Percentiles rank a stretch among this genome's conserved stretches.
Evolutionary conservation across 768 basidiomycete genomes (phyloP).

Genomic region (Lentinus brumalis): DNA sequence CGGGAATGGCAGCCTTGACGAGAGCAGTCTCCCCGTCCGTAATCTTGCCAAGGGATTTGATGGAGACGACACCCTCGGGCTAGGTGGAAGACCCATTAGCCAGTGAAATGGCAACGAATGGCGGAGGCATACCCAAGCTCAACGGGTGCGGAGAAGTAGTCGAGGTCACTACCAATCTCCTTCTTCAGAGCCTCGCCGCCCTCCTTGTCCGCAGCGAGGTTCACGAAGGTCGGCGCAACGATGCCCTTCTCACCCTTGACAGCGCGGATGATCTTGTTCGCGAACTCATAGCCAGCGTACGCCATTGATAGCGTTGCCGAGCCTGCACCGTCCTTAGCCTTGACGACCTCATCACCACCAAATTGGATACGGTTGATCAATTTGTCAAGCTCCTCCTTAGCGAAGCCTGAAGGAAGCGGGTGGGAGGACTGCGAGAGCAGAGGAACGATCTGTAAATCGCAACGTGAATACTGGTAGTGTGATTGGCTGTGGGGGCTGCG

Average conservation of each 20-base stretch:
- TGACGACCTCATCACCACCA: conserved; percentile 97
- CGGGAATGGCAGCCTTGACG: conserved; percentile 78
- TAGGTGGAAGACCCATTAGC: conserved; percentile 32
- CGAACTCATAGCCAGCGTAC: conserved; percentile 90
- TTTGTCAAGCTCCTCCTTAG: conserved; percentile 50
- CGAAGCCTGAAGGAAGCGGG: conserved; percentile 61
- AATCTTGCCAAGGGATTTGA: conserved; percentile 77
- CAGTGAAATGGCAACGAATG: not conserved
- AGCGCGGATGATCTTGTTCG: conserved; percentile 79
- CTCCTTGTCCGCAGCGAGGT: conserved; percentile 67
- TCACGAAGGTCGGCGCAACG: conserved; percentile 81
- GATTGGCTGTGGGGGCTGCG: conserved; percentile 8
- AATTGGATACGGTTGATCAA: conserved; percentile 90
- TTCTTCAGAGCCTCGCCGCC: conserved; percentile 75
- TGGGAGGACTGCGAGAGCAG: conserved; percentile 89
- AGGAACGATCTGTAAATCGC: conserved; percentile 71
- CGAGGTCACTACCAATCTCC: conserved; percentile 75
- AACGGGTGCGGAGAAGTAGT: conserved; percentile 88
- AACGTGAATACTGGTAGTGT: not conserved
- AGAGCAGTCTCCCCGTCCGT: conserved; percentile 74
- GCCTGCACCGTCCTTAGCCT: conserved; percentile 93
- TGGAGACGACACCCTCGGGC: conserved; percentile 81
- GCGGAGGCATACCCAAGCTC: conserved; percentile 73
- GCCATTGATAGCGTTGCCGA: conserved; percentile 98
- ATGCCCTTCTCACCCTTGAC: conserved; percentile 88